Base-by-base conservation (phyloP, 2,329 filamentous ascomycete species). In the Anisogramma anomala region DNA sequence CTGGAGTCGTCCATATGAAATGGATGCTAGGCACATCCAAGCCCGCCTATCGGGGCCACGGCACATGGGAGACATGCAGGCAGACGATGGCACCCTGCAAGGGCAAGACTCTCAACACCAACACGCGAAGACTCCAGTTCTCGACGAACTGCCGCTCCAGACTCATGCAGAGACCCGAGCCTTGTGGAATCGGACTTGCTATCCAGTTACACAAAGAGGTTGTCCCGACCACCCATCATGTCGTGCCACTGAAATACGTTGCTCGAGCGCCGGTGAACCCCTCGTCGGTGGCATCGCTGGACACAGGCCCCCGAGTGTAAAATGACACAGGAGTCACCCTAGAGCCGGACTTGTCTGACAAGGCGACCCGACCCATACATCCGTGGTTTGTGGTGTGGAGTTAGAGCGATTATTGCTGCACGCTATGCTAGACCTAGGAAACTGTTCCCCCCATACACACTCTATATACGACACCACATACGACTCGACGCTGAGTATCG, bases 321-420 rank as follows among this genome's bases (percentile, higher is more conserved):
- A n/a, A n/a, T n/a, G n/a, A n/a, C n/a, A n/a, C n/a, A n/a, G n/a
- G n/a, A n/a, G n/a, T n/a, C n/a, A n/a, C n/a, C n/a, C n/a, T n/a
- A n/a, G n/a, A n/a, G n/a, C n/a, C n/a, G n/a, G n/a, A n/a, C n/a
- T n/a, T n/a, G n/a, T n/a, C n/a, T n/a, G n/a, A n/a, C n/a, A n/a
- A n/a, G n/a, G n/a, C n/a, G n/a, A n/a, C n/a, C n/a, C n/a, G n/a
- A n/a, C n/a, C n/a, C n/a, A n/a, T n/a, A n/a, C n/a, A n/a, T n/a
- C n/a, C n/a, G n/a, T n/a, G n/a, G n/a, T n/a, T n/a, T n/a, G n/a
- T 15, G 19, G n/a, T 30, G 22, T 23, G 14, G 30, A 13, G 32
- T 33, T 41, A 39, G 42, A 46, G 41, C 18, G 41, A 46, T 23
- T 39, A 33, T 43, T 46, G 30, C 42, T 46, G 27, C 25, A 43